Percentiles rank a stretch among this genome's conserved stretches.
Evolutionary conservation across 108 stramenopile species (phyloP).

Genomic region (Nannochloropsis oceanica): DNA sequence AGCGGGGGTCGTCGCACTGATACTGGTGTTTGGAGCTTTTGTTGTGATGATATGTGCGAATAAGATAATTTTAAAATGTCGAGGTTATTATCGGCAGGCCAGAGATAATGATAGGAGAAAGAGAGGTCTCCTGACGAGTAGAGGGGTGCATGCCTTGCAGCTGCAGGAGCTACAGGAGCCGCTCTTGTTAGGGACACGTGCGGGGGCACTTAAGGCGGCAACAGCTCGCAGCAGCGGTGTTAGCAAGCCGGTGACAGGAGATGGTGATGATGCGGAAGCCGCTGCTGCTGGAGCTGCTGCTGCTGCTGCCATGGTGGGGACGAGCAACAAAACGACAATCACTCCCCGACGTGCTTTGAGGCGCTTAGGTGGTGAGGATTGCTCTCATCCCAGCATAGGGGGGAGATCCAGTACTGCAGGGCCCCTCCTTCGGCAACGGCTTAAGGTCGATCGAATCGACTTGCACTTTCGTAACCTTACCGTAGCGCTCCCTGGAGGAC

Average conservation of each 20-base stretch:
- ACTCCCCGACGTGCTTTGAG: background rate
- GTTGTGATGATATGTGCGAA: background rate
- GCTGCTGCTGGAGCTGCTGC: too few relatives aligned
- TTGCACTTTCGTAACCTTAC: background rate
- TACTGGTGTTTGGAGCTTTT: background rate
- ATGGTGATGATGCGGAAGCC: too few relatives aligned
- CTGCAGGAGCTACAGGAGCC: background rate
- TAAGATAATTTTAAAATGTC: background rate
- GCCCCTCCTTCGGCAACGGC: background rate
- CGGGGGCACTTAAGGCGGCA: background rate
- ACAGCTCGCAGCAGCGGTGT: background rate
- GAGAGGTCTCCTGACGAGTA: background rate
- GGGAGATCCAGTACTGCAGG: background rate
- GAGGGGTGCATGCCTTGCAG: background rate
- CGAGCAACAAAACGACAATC: background rate
- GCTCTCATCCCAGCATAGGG: background rate
- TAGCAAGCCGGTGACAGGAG: background rate
- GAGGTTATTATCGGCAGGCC: background rate
- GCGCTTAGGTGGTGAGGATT: background rate
- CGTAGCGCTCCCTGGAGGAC: background rate
- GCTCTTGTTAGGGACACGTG: background rate
- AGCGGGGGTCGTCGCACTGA: background rate
- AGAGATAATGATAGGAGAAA: background rate
- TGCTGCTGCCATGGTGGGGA: background rate
- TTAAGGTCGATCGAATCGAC: background rate